Evolutionary conservation across 1,284 basidiomycete species (phyloP), one percentile per base, ranked within the genome.

Genomic region (Austroboletus novae-zelandiae): DNA sequence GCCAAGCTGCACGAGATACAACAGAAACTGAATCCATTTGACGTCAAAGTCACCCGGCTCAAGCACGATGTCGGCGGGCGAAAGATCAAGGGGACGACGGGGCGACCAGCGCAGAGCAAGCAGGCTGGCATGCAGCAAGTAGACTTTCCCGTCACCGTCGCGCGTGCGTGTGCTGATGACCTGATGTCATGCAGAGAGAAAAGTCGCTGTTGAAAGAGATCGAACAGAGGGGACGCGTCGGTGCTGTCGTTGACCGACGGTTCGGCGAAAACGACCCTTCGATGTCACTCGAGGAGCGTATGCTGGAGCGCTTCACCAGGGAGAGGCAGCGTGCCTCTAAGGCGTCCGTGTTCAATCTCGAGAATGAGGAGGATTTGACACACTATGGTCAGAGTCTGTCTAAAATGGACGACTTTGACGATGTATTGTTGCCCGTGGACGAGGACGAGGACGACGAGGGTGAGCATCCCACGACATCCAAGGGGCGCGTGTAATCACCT

Each of bases 191-290:
- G 44, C 55, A 95, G 92, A 77, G 94, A 41, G 90, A 87, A 67
- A 89, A 90, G 73, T 91, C 86, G 0, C 74, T 99, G 18, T 73
- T 98, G 40, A 94, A 94, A 48, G 94, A 98, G 71, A 86, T 84
- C 30, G 82, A 93, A 47, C 80, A 87, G 56, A 83, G 79, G 61
- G 83, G 80, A 43, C 88, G 87, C 58, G 84, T 88, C 13, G 94
- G 95, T 10, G 91, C 92, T 5, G 89, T 99, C 57, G 74, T 96
- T 48, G 97, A 99, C 71, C 83, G 93, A 49, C 88, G 97, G 36
- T 98, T 99, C 62, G 97, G 97, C 72, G 97, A 99, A 79, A 88
- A 91, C 61, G 86, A 99, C 61, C 86, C 94, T 2, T 81, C 83
- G 10, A 84, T 99, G 79, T 88, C 89, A 10, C 77, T 94, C 15